Conservation (phyloP, 805 yeast species). For the Jamesozyma rosinii region DNA sequence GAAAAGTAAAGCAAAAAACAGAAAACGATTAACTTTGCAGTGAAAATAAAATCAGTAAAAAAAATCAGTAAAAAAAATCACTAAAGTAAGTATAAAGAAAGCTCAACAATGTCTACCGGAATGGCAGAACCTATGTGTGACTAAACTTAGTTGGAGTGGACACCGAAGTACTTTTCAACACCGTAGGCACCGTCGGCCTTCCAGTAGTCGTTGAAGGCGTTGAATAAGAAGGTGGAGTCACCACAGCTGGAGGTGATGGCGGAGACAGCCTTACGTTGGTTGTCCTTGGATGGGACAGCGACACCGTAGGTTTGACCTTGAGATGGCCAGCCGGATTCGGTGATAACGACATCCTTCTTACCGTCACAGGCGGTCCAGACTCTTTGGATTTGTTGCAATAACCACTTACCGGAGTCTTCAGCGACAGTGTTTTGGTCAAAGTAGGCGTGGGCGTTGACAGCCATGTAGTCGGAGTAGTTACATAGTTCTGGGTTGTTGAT, state of each 20-base stretch:
- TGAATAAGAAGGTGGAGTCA: slow-evolving; percentile 63
- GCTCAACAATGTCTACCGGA: too few relatives aligned
- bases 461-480: slow-evolving; percentile 81
- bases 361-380: slow-evolving; percentile 80
- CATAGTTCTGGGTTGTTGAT: slow-evolving; percentile 92
- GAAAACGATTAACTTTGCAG: neutral
- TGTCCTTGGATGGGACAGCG: slow-evolving; percentile 69
- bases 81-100: too few relatives aligned
- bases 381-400: slow-evolving; percentile 79
- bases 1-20: neutral
- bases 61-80: too few relatives aligned
- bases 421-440: slow-evolving; percentile 82
- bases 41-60: too few relatives aligned
- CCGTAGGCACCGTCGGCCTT: slow-evolving; percentile 64
- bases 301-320: slow-evolving; percentile 70
- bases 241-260: slow-evolving; percentile 60
- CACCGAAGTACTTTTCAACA: slow-evolving; percentile 85
- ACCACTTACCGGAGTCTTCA: slow-evolving; percentile 81
- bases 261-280: slow-evolving; percentile 67
- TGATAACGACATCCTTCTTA: slow-evolving; percentile 61
- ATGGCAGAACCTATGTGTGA: too few relatives aligned
- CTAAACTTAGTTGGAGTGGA: slow-evolving; percentile 23
- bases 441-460: slow-evolving; percentile 95
- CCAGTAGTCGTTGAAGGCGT: slow-evolving; percentile 84
- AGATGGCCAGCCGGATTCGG: slow-evolving; percentile 98